Evolutionary conservation across 192 early-diverging fungal species (phyloP), one percentile per base, ranked within the genome.

Genomic region (Oehlia diaphana): DNA sequence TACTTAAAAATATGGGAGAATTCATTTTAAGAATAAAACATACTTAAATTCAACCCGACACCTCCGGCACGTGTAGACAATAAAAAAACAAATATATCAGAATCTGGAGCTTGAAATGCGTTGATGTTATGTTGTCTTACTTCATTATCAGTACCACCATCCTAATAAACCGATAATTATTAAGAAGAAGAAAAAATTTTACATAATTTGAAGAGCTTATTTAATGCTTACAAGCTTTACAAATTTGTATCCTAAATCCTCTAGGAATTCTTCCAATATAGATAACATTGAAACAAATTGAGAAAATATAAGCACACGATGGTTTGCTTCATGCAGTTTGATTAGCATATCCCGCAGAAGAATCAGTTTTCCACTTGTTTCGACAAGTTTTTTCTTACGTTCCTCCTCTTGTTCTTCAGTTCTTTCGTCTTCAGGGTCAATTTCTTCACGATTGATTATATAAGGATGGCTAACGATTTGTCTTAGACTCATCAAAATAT

Each of bases 231-330:
- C 86, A 35, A 98, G 89, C 35, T 93, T 82, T 10, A 88, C 69
- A 84, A 84, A 94, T 50, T 78, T 76, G 72, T 88, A 87, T 0
- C 82, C 84, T 70, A 89, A 82, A 3, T 79, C 85, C 5, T 82
- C 74, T 64, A 97, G 79, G 79, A 92, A 93, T 9, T 91, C 84
- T 78, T 96, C 95, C 16, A 97, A 79, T 31, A 98, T 88, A 80
- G 96, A 91, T 28, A 98, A 84, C 76, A 92, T 90, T 31, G 89
- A 82, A n/a, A 92, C 94, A 82, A 97, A 96, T 80, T 96, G 95
- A 66, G 90, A 91, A 79, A 98, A 98, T 31, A 98, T 81, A 6
- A 98, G 81, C 0, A 97, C 86, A 19, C 91, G 86, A 82, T 93
- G 87, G 1, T 90, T 87, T 12, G 84, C 73, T 19, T 77, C 84